Evolutionary conservation across 495 filamentous ascomycete species (phyloP), one percentile per base, ranked within the genome.

Genomic region (Evernia prunastri): DNA sequence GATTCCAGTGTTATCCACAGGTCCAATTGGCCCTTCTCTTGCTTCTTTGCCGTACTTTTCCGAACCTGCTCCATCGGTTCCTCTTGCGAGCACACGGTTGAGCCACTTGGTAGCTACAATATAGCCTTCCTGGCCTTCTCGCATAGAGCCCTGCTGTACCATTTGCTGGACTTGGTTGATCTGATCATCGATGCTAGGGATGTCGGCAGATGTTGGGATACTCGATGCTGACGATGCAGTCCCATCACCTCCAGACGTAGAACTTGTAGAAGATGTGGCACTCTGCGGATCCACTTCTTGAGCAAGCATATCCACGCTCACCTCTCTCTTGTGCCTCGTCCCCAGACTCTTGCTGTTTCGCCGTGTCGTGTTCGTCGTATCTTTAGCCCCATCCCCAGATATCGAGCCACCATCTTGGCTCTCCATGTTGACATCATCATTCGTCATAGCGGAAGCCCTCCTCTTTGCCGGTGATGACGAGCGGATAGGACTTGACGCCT

Each of bases 61-160:
- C 18, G 76, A 78, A 65, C 80, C 75, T 56, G 74, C 70, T 35
- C 76, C 72, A 25, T 86, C 81, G 5, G 82, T 75, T 49, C 86
- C 84, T 62, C 90, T 82, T 17, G 87, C 81, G 64, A 88, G 77
- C 3, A 97, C 90, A 42, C 85, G 81, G 49, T 80, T 80, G 31
- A 97, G 79, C 94, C 94, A 98, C 58, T 79, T 74, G 25, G 78
- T 82, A 10, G 93, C 94, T 20, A 98, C 81, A 15, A 96, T 77
- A 68, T 87, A 96, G 36, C 86, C 89, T 66, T 85, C 82, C 65
- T 90, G 84, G 18, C 87, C 87, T 58, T 93, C 89, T 63, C 82
- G 68, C 36, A 86, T 72, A 9, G 81, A 78, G 29, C 51, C 8
- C 9, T 75, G 71, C 54, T 80, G 71, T 59, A 77, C 75, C 54